These are phyloP conservation scores for Sporobolomyces pararoseus DNA, from an alignment of 768 basidiomycete genomes.

Conservation along the genomic window DNA sequence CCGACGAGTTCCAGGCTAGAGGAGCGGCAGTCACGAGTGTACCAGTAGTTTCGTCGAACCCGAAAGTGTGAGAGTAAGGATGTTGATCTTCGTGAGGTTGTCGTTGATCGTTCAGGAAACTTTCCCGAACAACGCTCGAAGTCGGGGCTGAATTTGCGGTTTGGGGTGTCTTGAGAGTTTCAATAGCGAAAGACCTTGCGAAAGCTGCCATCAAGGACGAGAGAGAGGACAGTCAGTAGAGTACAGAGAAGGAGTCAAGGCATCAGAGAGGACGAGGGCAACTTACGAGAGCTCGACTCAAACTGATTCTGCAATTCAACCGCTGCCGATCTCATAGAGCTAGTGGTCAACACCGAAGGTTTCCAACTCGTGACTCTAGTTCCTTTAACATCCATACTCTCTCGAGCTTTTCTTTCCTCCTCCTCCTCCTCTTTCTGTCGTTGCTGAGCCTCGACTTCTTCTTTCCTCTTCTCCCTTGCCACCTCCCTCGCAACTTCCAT, in stretches of 20 bases:
- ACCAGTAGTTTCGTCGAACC: not conserved
- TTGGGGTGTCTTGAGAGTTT: not conserved
- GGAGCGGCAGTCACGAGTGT: not conserved
- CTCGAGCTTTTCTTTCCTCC: not conserved
- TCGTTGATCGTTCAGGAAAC: not conserved
- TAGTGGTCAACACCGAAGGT: constrained; percentile 3
- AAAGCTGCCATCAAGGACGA: constrained; percentile 5
- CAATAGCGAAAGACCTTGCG: constrained; percentile 8
- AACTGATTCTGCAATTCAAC: not conserved
- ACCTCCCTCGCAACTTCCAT: constrained; percentile 5
- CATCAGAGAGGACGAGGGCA: too few species aligned
- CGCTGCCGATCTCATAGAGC: not conserved
- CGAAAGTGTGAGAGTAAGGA: constrained; percentile 6
- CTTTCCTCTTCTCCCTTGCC: constrained; percentile 61
- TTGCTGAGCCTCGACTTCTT: constrained; percentile 47
- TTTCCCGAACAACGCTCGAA: constrained; percentile 16
- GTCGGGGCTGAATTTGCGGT: not conserved
- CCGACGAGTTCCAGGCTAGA: not conserved
- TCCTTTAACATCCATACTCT: not conserved
- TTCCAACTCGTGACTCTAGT: not conserved
- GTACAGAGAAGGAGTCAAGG: too few species aligned
- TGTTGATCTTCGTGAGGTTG: not conserved
- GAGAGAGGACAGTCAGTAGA: not conserved
- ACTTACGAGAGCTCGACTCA: constrained; percentile 13
- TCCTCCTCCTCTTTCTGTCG: not conserved